Conservation (phyloP, 345 rosid genomes). For the Lumnitzera littorea region DNA sequence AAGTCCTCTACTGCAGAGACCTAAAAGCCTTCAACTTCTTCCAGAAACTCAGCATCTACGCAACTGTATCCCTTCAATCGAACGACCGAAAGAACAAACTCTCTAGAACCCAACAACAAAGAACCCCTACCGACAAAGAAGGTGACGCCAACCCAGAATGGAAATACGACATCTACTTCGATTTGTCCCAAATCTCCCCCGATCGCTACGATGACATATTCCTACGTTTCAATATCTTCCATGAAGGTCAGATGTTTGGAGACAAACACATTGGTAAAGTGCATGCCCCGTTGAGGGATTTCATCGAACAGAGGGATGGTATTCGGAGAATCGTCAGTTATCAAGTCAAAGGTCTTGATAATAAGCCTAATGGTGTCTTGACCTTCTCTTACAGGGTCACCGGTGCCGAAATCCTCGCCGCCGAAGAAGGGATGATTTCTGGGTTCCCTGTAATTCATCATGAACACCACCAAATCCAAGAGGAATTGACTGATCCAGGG, state of each 20-base stretch:
- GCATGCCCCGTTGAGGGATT: conserved; percentile 30
- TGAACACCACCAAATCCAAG: not conserved
- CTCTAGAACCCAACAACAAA: conserved; percentile 19
- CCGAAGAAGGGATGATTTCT: conserved; percentile 2
- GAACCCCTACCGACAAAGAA: conserved; percentile 36
- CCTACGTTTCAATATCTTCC: conserved; percentile 31
- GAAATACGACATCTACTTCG: conserved; percentile 37
- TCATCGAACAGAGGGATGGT: conserved; percentile 27
- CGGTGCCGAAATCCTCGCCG: conserved; percentile 1
- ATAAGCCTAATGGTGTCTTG: conserved; percentile 34
- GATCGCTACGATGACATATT: conserved; percentile 21
- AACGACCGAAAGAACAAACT: conserved; percentile 24
- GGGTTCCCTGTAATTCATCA: conserved; percentile 17
- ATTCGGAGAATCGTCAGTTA: conserved; percentile 34
- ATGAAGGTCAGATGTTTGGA: conserved; percentile 43
- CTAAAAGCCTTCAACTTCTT: conserved; percentile 47
- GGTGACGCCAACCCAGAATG: conserved; percentile 52
- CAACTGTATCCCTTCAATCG: conserved; percentile 20
- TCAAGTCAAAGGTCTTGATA: conserved; percentile 33
- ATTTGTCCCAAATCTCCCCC: conserved; percentile 14
- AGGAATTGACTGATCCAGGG: too few relatives aligned
- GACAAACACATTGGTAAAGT: conserved; percentile 52
- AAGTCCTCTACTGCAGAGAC: conserved; percentile 31
- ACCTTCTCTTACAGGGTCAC: conserved; percentile 27
- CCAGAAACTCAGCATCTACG: conserved; percentile 44